Evolutionary conservation across 2,329 filamentous ascomycete species (phyloP), one percentile per base, ranked within the genome.

Genomic region (Penicillium sp.): DNA sequence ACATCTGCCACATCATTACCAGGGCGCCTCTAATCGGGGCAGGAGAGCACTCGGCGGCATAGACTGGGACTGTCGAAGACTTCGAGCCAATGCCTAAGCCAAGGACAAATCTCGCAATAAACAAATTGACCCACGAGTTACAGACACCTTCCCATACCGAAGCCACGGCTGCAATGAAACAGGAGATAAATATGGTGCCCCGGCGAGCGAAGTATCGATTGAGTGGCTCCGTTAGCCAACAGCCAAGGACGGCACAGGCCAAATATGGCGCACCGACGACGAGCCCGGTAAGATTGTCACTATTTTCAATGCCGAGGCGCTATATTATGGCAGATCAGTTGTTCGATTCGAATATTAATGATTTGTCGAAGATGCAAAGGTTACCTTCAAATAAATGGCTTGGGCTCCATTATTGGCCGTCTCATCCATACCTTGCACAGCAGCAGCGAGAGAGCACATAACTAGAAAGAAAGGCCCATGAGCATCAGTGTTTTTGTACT

Each of bases 1-100:
- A 77, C 73, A 80, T 78, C 60, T 81, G 79, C 79, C 79, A 81
- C 74, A 77, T 78, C 74, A 81, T 81, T 4, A 79, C 79, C 5
- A 81, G 59, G 1, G 77, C 79, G 19, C 80, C 80, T 51, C 79
- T 74, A 31, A 82, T 81, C 1, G 70, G 75, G 13, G 78, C 76
- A 0, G 79, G 78, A 2, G 78, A 73, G 48, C 76, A 78, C 59
- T 81, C 79, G 5, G 78, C 77, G 0, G 76, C 76, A 54, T 79
- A 80, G 6, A 81, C 74, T 0, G 78, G 77, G 2, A 78, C 76
- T 0, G 79, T 80, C 0, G 75, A 70, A 1, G 73, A 75, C 48
- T 77, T 76, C 13, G 74, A 66, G 10, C 75, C 76, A 44, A 78
- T 76, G 0, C 72, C 75, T 1, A 78, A 61, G 3, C 75, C 75